Conservation (phyloP, 129 eudicot species). For the Arctium minus region DNA sequence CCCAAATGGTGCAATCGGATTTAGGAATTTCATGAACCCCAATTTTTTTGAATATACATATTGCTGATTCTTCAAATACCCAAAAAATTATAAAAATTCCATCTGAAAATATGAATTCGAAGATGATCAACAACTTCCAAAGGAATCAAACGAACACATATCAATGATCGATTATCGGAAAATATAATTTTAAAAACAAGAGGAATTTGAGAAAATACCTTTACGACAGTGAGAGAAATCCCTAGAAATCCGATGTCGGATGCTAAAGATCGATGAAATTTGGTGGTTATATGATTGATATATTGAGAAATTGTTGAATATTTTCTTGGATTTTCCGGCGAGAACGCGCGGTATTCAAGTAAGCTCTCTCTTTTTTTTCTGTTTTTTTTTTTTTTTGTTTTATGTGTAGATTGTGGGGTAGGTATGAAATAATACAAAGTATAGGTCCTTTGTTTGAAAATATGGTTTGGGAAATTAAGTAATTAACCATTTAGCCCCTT, state of each 20-base stretch:
- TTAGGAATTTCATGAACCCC: not conserved
- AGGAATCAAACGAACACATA: not conserved
- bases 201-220: not conserved
- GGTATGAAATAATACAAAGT: not conserved
- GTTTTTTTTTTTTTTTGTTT: not conserved
- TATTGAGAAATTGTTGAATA: not conserved
- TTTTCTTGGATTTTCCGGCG: not conserved
- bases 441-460: not conserved
- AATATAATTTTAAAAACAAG: not conserved
- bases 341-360: conserved; percentile 1
- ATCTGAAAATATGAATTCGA: not conserved
- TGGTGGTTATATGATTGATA: not conserved
- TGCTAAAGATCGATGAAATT: not conserved
- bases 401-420: not conserved
- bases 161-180: not conserved
- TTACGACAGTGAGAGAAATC: not conserved
- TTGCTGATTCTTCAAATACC: not conserved
- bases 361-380: not conserved
- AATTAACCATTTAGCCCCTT: not conserved
- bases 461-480: not conserved
- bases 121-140: not conserved
- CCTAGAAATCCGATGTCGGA: not conserved
- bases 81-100: not conserved
- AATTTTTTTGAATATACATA: not conserved
- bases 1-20: not conserved